A percentile compares a stretch with the other conserved stretches of the same genome.
Evolutionary conservation across 768 basidiomycete species (phyloP).

Genomic region (Phylloporus arenicola): DNA sequence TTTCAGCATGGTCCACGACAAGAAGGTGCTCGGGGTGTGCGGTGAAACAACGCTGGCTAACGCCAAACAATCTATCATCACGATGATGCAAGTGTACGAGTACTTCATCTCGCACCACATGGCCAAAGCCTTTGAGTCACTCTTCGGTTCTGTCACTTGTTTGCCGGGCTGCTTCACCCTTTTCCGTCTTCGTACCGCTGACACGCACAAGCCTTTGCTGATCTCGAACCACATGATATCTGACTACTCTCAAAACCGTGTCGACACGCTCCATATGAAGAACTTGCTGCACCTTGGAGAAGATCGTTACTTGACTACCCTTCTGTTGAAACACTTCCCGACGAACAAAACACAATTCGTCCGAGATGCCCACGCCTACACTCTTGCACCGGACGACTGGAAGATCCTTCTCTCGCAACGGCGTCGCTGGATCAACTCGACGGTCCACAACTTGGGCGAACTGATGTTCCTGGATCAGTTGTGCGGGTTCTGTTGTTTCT

Average conservation of each 20-base stretch:
- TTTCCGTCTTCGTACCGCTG: conserved; percentile 89
- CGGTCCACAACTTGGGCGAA: conserved; percentile 94
- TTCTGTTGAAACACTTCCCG: conserved; percentile 94
- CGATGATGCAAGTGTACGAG: conserved; percentile 99
- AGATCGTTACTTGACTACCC: conserved; percentile 96
- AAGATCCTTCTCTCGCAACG: conserved; percentile 90
- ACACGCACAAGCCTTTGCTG: conserved; percentile 92
- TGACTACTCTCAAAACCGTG: conserved; percentile 93
- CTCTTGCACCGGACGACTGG: conserved; percentile 96
- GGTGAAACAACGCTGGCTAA: conserved; percentile 94
- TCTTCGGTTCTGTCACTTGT: conserved; percentile 98
- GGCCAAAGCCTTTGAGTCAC: conserved; percentile 94
- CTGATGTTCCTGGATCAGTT: conserved; percentile 86
- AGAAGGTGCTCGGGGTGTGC: conserved; percentile 88
- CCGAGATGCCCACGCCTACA: conserved; percentile 89
- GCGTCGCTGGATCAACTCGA: conserved; percentile 99
- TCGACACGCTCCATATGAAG: conserved; percentile 98
- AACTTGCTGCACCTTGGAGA: conserved; percentile 96
- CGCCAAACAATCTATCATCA: conserved; percentile 89
- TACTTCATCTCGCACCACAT: conserved; percentile 99
- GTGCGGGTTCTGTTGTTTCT: conserved; percentile 98
- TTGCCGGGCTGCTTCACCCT: conserved; percentile 98
- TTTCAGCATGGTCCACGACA: conserved; percentile 91
- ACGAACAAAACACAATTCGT: conserved; percentile 93
- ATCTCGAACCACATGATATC: conserved; percentile 86